Evolutionary conservation across 2,329 filamentous ascomycete genomes (phyloP).

Genomic region (Fusarium transvaalense): DNA sequence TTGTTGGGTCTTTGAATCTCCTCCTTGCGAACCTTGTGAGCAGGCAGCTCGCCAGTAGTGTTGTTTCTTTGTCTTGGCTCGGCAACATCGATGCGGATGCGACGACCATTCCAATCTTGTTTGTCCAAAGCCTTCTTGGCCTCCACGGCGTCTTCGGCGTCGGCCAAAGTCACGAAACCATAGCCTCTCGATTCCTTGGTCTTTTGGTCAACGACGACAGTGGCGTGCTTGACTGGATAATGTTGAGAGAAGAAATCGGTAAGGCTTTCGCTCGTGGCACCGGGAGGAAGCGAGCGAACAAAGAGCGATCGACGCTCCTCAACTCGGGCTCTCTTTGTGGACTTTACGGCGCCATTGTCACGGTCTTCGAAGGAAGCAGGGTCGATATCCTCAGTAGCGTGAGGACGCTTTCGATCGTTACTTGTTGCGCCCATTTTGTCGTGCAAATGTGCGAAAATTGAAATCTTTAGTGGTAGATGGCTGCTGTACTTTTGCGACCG

Average conservation of each 20-base stretch:
- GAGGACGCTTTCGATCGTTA: slow-evolving; percentile 54
- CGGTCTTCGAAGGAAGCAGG: slow-evolving; percentile 50
- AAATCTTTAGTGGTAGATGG: slow-evolving; percentile 9
- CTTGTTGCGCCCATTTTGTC: slow-evolving; percentile 49
- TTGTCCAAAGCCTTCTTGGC: slow-evolving; percentile 87
- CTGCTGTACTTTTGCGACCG: slow-evolving; percentile 26
- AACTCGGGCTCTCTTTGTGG: slow-evolving; percentile 68
- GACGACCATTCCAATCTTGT: slow-evolving; percentile 80
- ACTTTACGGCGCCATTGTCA: slow-evolving; percentile 51
- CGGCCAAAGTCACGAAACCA: slow-evolving; percentile 96
- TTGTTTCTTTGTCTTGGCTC: slow-evolving; percentile 81
- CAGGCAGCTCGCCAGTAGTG: slow-evolving; percentile 58
- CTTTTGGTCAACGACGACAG: slow-evolving; percentile 86
- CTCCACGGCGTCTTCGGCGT: slow-evolving; percentile 87
- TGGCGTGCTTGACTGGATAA: slow-evolving; percentile 94
- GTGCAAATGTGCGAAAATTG: slow-evolving; percentile 9
- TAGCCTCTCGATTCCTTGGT: slow-evolving; percentile 93
- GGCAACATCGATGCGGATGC: slow-evolving; percentile 87
- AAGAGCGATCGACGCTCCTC: slow-evolving; percentile 82
- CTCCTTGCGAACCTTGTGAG: slow-evolving; percentile 69
- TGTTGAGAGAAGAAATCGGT: slow-evolving; percentile 93
- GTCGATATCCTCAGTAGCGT: slow-evolving; percentile 51
- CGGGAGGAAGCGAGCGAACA: slow-evolving; percentile 84
- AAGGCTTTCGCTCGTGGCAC: slow-evolving; percentile 83
- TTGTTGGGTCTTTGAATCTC: slow-evolving; percentile 74